Conservation (phyloP, 1,284 basidiomycete genomes). For the Testicularia cyperi region DNA sequence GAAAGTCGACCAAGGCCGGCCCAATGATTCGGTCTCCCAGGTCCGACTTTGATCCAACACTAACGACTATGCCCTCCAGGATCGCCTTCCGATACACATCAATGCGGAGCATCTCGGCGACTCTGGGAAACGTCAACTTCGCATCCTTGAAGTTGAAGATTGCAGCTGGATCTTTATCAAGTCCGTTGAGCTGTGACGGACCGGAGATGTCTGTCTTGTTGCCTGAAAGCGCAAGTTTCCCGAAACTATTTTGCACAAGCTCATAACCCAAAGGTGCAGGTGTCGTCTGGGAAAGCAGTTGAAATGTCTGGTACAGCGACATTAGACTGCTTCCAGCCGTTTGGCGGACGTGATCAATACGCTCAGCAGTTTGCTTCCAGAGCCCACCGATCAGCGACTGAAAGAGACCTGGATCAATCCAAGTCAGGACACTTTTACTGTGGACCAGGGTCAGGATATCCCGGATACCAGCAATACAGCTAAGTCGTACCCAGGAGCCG, state of each 20-base stretch:
- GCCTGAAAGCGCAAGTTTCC: too few species aligned
- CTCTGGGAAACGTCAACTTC: slow-evolving; percentile 6
- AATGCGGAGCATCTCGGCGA: slow-evolving; percentile 17
- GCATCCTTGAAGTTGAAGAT: slow-evolving; percentile 20
- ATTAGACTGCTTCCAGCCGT: slow-evolving; percentile 70
- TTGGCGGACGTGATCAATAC: slow-evolving; percentile 84
- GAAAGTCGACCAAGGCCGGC: slow-evolving; percentile 1
- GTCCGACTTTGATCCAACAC: slow-evolving; percentile 38
- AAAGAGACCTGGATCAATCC: slow-evolving; percentile 8
- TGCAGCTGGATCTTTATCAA: too few species aligned
- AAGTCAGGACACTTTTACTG: not conserved
- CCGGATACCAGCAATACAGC: slow-evolving; percentile 69
- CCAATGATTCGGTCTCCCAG: slow-evolving; percentile 29
- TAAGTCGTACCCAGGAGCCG: slow-evolving; percentile 90
- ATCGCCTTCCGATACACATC: slow-evolving; percentile 7
- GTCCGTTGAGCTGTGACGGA: too few species aligned
- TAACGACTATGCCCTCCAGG: slow-evolving; percentile 26
- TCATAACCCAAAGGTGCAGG: slow-evolving; percentile 3
- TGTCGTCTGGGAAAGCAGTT: too few species aligned
- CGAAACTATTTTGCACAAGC: too few species aligned
- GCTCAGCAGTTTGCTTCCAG: slow-evolving; percentile 84
- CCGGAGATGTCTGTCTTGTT: too few species aligned
- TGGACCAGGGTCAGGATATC: slow-evolving; percentile 66
- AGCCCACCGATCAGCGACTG: slow-evolving; percentile 64
- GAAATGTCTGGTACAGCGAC: too few species aligned